Percentiles rank a stretch among this genome's conserved stretches.
phyloP scores from a whole-genome alignment of 1,284 basidiomycete species.

The Paramarasmius palmivorus region DNA sequence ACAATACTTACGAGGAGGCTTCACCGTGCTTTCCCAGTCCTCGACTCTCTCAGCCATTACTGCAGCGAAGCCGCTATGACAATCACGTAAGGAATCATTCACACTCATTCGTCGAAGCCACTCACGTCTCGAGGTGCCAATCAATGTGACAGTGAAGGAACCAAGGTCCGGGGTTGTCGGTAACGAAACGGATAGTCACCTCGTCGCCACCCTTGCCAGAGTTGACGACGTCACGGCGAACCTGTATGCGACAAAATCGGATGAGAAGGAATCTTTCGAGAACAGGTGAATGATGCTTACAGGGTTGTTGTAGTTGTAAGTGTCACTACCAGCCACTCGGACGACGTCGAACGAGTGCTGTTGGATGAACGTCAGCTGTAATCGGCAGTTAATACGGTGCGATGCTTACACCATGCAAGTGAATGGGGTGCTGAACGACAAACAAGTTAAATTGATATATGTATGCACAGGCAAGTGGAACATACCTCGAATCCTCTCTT shows the following conservation, averaged over 20 bases:
- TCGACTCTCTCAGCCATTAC: neutral
- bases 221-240: slow-evolving; percentile 35
- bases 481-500: no score
- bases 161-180: slow-evolving; percentile 51
- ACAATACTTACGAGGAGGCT: neutral
- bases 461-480: no score
- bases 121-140: slow-evolving; percentile 42
- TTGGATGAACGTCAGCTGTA: slow-evolving; percentile 4
- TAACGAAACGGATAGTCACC: slow-evolving; percentile 38
- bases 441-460: no score
- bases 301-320: slow-evolving; percentile 37
- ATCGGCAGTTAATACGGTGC: slow-evolving; percentile 15
- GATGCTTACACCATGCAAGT: slow-evolving; percentile 25
- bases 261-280: slow-evolving; percentile 17
- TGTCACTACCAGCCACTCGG: slow-evolving; percentile 29
- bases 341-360: slow-evolving; percentile 39
- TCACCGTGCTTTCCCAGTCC: neutral
- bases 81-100: neutral
- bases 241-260: neutral
- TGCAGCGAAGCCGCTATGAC: neutral
- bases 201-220: slow-evolving; percentile 29
- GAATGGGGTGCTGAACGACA: no score
- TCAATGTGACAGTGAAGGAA: slow-evolving; percentile 41
- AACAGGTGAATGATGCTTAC: slow-evolving; percentile 22
- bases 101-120: neutral